Percentiles rank a stretch among this genome's conserved stretches.
Conservation (phyloP, 176 grass and related monocot species). For the Aegilops umbellulata region DNA sequence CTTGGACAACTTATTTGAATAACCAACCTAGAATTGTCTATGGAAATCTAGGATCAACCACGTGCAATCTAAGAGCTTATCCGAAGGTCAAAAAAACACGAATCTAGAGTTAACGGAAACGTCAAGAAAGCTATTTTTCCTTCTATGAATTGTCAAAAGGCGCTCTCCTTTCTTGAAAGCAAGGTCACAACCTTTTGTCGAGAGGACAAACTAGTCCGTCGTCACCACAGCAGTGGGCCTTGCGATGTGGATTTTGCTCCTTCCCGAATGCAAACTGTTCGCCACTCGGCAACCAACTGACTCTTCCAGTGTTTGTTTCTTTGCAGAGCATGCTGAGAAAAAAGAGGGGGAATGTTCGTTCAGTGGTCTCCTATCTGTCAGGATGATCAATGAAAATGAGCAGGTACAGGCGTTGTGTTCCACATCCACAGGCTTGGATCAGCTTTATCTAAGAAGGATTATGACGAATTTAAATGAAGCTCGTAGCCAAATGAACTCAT, state of each 20-base stretch:
- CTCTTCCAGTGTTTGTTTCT: not conserved
- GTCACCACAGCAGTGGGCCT: not conserved
- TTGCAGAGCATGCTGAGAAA: no score
- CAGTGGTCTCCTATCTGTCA: no score
- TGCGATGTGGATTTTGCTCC: conserved; percentile 18
- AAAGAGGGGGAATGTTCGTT: no score
- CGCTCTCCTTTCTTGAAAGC: not conserved
- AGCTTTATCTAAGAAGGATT: no score
- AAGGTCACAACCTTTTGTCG: not conserved
- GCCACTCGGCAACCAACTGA: no score
- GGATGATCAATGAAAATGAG: no score
- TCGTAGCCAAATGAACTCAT: not conserved
- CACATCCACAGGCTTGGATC: no score
- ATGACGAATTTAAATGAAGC: not conserved
- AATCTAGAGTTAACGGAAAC: not conserved
- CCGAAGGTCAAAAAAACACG: not conserved
- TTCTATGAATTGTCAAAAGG: not conserved
- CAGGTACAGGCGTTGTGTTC: no score
- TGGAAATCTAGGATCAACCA: no score
- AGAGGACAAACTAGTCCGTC: not conserved
- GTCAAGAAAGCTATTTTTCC: not conserved
- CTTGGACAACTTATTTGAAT: no score
- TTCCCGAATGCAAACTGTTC: not conserved
- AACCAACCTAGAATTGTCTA: no score
- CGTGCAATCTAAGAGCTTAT: no score